Evolutionary conservation across 2,329 filamentous ascomycete genomes (phyloP).

Genomic region (Phialophora expanda): DNA sequence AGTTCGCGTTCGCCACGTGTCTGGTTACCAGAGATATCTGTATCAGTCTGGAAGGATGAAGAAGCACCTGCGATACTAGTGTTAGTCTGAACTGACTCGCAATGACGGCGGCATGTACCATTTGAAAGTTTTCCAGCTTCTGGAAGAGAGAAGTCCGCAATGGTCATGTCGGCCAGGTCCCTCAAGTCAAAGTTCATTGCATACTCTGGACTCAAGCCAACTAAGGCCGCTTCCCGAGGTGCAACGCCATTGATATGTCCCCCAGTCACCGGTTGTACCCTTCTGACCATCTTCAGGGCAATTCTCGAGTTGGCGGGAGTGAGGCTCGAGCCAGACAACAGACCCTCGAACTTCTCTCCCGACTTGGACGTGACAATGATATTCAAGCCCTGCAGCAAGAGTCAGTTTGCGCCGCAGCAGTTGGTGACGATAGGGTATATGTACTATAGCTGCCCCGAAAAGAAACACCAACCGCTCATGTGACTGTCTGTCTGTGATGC

Average conservation of each 20-base stretch:
- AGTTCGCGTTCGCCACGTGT: constrained; percentile 73
- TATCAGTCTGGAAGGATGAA: constrained; percentile 79
- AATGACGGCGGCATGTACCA: constrained; percentile 51
- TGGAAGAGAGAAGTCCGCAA: constrained; percentile 59
- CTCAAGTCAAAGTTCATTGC: constrained; percentile 66
- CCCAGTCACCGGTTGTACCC: constrained; percentile 48
- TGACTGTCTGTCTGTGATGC: constrained; percentile 61
- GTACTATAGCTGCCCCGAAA: constrained; percentile 64
- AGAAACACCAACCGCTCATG: constrained; percentile 66
- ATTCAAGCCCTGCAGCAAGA: constrained; percentile 56
- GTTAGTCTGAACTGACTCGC: constrained; percentile 11
- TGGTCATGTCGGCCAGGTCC: constrained; percentile 63
- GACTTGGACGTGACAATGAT: constrained; percentile 63
- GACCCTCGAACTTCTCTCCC: constrained; percentile 66
- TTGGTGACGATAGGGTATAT: constrained; percentile 40
- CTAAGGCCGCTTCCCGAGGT: constrained; percentile 47
- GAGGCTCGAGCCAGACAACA: constrained; percentile 63
- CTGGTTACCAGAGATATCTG: constrained; percentile 80
- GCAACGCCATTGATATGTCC: constrained; percentile 51
- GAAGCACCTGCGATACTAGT: constrained; percentile 61
- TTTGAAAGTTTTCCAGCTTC: constrained; percentile 62
- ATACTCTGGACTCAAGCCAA: constrained; percentile 53
- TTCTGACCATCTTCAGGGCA: constrained; percentile 70
- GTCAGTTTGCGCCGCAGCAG: constrained; percentile 18
- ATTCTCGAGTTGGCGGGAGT: constrained; percentile 61